Evolutionary conservation across 139 green algal genomes (phyloP).

Genomic region (Yamagishiella unicocca): DNA sequence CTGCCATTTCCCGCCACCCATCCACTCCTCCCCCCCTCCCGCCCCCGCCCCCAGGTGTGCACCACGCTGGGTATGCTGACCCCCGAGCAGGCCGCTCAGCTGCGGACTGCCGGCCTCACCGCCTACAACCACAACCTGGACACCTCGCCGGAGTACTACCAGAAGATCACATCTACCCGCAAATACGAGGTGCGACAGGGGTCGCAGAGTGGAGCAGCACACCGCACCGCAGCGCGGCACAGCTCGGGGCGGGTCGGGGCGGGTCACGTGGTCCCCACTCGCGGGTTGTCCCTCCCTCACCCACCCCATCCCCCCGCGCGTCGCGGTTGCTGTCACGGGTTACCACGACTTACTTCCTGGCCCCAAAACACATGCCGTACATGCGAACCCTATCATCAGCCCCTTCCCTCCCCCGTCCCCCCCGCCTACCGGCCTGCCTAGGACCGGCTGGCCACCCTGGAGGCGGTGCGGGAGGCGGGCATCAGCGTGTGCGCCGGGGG

Average conservation of each 20-base stretch:
- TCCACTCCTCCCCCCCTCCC: background rate
- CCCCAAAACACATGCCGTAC: too few species aligned
- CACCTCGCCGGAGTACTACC: constrained; percentile 96
- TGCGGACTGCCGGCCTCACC: constrained; percentile 94
- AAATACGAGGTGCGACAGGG: constrained; percentile 84
- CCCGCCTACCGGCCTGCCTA: constrained; percentile 47
- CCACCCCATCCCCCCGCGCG: too few species aligned
- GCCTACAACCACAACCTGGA: constrained; percentile 99
- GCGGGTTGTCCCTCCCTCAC: too few species aligned
- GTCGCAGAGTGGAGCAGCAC: background rate
- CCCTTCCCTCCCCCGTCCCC: background rate
- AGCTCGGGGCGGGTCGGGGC: too few species aligned
- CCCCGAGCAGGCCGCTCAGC: constrained; percentile 77
- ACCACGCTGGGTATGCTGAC: constrained; percentile 92
- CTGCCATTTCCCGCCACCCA: background rate
- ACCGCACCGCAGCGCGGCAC: too few species aligned
- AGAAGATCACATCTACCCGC: constrained; percentile 91
- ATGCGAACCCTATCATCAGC: too few species aligned
- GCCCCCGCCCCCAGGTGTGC: constrained; percentile 68
- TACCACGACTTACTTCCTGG: too few species aligned
- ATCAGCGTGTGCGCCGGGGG: constrained; percentile 97
- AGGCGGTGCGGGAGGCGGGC: constrained; percentile 90
- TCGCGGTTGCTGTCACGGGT: too few species aligned
- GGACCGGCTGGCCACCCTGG: constrained; percentile 92
- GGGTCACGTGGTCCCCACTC: too few species aligned